Conservation (phyloP, 2,329 filamentous ascomycete genomes). For the Fulvia fulva region DNA sequence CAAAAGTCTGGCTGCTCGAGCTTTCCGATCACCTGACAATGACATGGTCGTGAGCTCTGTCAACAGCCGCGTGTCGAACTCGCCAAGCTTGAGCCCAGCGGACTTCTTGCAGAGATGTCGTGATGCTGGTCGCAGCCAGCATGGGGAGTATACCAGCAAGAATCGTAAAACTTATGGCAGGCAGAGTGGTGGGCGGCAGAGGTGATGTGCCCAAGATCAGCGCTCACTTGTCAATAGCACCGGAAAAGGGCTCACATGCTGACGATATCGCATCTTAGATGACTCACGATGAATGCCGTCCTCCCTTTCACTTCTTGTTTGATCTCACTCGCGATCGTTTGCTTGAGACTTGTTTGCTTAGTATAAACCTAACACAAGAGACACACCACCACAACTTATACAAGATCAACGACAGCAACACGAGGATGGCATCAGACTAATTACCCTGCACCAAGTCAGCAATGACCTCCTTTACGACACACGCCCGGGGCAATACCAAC, state of each 20-base stretch:
- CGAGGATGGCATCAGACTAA: not conserved
- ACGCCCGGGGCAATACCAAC: not conserved
- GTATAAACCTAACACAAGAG: no score
- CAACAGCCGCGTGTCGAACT: not conserved
- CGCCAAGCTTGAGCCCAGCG: slow-evolving; percentile 2
- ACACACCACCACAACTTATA: no score
- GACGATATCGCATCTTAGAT: not conserved
- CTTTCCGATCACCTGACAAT: not conserved
- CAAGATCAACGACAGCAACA: no score
- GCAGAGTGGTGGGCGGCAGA: not conserved
- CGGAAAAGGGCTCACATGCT: not conserved
- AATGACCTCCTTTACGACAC: not conserved
- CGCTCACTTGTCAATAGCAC: not conserved
- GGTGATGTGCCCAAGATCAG: not conserved
- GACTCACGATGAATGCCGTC: no score
- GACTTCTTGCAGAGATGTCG: slow-evolving; percentile 1
- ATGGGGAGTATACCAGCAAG: not conserved
- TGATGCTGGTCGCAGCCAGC: not conserved
- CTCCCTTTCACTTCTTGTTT: no score
- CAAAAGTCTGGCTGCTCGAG: not conserved
- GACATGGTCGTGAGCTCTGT: not conserved
- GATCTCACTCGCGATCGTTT: no score
- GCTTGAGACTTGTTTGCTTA: no score
- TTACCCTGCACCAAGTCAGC: not conserved
- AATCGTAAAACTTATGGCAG: not conserved